Evolutionary conservation across 331 rosid genomes (phyloP).

Genomic region (Rhamnella rubrinervis): DNA sequence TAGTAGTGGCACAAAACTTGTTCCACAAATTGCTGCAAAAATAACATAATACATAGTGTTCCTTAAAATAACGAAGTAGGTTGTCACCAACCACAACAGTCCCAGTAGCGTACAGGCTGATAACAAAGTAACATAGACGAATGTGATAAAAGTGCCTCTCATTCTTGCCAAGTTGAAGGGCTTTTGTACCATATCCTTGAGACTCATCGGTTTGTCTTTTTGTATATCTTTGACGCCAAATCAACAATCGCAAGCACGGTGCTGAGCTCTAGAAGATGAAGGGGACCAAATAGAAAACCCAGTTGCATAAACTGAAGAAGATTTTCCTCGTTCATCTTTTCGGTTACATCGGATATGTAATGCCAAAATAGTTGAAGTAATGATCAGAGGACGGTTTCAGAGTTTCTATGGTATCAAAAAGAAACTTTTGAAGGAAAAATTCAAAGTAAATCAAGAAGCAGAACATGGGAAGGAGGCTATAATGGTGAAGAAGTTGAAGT

Average conservation of each 20-base stretch:
- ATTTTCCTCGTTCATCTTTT: slow-evolving; percentile 14
- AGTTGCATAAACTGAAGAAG: slow-evolving; percentile 31
- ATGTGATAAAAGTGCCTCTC: slow-evolving; percentile 39
- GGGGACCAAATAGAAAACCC: slow-evolving; percentile 41
- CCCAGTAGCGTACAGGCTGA: slow-evolving; percentile 29
- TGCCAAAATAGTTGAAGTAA: no score
- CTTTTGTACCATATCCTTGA: slow-evolving; percentile 36
- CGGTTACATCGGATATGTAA: no score
- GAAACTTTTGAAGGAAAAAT: slow-evolving; percentile 28
- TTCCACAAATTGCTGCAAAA: slow-evolving; percentile 3
- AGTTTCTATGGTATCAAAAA: slow-evolving; percentile 26
- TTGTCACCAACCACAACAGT: slow-evolving; percentile 23
- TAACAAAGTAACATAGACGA: slow-evolving; percentile 30
- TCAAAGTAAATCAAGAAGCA: no score
- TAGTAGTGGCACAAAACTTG: slow-evolving; percentile 25
- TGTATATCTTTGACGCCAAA: slow-evolving; percentile 39
- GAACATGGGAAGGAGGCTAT: not conserved
- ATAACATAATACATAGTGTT: slow-evolving; percentile 13
- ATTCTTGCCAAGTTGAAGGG: slow-evolving; percentile 26
- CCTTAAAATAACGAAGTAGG: slow-evolving; percentile 10
- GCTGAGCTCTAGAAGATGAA: slow-evolving; percentile 43
- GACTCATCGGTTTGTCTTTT: slow-evolving; percentile 30
- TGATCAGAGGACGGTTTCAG: not conserved
- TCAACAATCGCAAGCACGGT: slow-evolving; percentile 27
- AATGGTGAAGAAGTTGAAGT: slow-evolving; percentile 23